Evolutionary conservation across 2,329 filamentous ascomycete species (phyloP).

Genomic region (Colletotrichum chrysophilum): DNA sequence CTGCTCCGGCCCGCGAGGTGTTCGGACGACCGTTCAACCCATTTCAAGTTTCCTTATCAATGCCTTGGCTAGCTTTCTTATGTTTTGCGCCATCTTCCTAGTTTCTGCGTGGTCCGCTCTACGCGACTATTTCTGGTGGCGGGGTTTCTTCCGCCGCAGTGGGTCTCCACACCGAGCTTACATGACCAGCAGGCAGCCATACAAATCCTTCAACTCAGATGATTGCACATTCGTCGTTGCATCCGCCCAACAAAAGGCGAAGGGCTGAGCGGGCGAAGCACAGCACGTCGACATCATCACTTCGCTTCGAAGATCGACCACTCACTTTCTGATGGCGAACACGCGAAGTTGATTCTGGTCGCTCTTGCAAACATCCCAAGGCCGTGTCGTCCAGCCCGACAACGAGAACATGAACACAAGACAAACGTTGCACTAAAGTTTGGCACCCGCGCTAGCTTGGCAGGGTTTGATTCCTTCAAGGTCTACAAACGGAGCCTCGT

Average conservation of each 20-base stretch:
- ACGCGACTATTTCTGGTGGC: not conserved
- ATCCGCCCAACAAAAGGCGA: not conserved
- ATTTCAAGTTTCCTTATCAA: not conserved
- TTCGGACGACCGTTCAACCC: not conserved
- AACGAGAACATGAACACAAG: not conserved
- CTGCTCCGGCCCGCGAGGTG: not conserved
- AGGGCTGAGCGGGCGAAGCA: not conserved
- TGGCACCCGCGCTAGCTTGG: not conserved
- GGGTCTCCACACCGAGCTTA: not conserved
- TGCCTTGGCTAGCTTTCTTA: not conserved
- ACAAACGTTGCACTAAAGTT: not conserved
- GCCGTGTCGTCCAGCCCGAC: not conserved
- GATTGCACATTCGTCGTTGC: not conserved
- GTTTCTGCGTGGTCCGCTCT: not conserved
- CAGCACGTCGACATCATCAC: not conserved
- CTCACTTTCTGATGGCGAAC: not conserved
- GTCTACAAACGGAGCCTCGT: not conserved
- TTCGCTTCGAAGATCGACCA: not conserved
- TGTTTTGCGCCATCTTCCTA: not conserved
- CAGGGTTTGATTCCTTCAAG: not conserved
- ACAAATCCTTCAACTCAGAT: not conserved
- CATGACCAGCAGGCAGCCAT: not conserved
- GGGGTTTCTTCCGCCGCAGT: not conserved
- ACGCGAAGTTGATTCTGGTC: not conserved
- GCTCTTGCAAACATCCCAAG: not conserved